Base-by-base conservation (phyloP, 2,329 filamentous ascomycete species). In the Cordyceps pruinosa region DNA sequence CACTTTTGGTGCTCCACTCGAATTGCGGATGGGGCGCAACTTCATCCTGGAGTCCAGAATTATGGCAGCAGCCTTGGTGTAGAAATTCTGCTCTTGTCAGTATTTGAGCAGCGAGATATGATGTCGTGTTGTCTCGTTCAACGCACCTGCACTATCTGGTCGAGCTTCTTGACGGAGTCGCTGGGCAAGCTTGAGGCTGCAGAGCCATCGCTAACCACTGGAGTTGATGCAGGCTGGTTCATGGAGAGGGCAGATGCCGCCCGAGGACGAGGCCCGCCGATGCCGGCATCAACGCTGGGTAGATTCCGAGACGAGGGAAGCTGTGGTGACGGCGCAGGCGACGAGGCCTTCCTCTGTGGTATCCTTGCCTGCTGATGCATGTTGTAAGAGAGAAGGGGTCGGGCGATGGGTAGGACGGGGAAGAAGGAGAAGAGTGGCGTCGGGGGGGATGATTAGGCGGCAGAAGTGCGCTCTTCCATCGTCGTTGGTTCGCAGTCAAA, bases 331-430 rank as follows among this genome's bases (percentile, higher is more conserved):
- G 82, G 84, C 65, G 86, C 86, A 61, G 90, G 86, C 61, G 89
- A 90, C 60, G 87, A 81, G 66, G 35, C 46, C 46, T 84, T 81
- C 70, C 85, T 81, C 63, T 88, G 87, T 63, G 87, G 82, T 61
- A 85, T 82, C 66, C 92, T 86, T 65, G 89, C 86, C 74, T 92
- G 89, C 75, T 96, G 92, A 82, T 97, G 91, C 92, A 97, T 97
- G 15, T 41, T 53, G 56, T 26, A 30, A 46, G 44, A 49, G 6
- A 26, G 35, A 47, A 46, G 25, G 49, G 15, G 21, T 46, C 19
- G 37, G 56, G n/a, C 26, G 42, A 15, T 25, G 41, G 17, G n/a
- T n/a, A n/a, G 49, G 39, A 42, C 21, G 9, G 19, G 39, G 19
- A 42, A 5, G 39, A 21, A n/a, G 39, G 47, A 34, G 34, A 25